A percentile compares a stretch with the other conserved stretches of the same genome.
Evolutionary conservation across 1,139 yeast genomes (phyloP).

Genomic region (Scheffersomyces insectosa): DNA sequence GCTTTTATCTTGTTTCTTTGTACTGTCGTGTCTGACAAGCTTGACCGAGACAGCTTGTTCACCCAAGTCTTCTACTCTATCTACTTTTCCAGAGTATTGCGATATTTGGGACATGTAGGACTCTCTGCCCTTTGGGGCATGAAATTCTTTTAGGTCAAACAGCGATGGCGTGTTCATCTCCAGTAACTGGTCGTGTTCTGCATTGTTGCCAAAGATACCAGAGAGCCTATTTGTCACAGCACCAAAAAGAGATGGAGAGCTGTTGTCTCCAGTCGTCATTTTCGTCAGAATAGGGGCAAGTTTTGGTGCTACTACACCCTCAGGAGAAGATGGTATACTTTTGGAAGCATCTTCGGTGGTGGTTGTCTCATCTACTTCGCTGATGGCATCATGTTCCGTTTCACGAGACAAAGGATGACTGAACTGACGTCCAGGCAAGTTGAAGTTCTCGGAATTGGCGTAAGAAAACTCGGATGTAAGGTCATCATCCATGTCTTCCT

Average conservation of each 20-base stretch:
- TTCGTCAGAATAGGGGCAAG: no score
- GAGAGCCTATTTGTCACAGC: no score
- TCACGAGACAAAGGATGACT: background rate
- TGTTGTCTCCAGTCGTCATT: no score
- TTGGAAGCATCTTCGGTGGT: no score
- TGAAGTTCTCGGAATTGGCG: conserved; percentile 7
- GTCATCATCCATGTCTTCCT: no score
- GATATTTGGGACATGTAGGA: conserved; percentile 29
- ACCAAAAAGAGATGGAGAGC: no score
- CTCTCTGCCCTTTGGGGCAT: conserved; percentile 16
- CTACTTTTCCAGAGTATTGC: conserved; percentile 28
- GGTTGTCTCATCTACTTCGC: no score
- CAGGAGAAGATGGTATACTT: no score
- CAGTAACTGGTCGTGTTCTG: no score
- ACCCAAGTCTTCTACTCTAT: conserved; percentile 17
- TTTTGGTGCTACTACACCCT: no score
- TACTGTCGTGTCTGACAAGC: conserved; percentile 5
- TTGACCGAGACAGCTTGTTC: conserved; percentile 11
- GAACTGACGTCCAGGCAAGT: background rate
- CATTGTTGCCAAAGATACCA: no score
- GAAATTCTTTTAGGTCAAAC: background rate
- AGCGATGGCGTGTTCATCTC: no score
- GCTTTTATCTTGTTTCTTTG: background rate
- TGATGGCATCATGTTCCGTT: background rate
- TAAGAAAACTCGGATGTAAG: conserved; percentile 7